Evolutionary conservation across 2,329 filamentous ascomycete species (phyloP), one percentile per base, ranked within the genome.

Genomic region (Ophiostoma populinum): DNA sequence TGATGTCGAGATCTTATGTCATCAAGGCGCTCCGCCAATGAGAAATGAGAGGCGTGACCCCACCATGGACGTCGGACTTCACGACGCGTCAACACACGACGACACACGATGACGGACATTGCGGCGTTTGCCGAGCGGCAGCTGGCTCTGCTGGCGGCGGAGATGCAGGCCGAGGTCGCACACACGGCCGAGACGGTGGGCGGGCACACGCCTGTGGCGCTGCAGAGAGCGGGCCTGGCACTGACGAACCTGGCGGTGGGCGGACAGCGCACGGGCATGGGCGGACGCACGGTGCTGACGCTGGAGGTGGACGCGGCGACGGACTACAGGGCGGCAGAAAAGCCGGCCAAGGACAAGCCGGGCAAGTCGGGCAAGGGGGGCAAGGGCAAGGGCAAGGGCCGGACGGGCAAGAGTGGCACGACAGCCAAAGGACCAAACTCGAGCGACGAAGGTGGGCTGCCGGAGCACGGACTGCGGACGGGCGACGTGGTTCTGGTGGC

Each of bases 201-300:
- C 29, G 67, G 67, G 30, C 70, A 79, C 52, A 72, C 75, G 32
- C 81, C 82, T 5, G 59, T 67, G 0, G 63, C 70, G 1, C 70
- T 92, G 10, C 70, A 81, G 49, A 73, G 78, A 39, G 79, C 79
- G 6, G 82, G 82, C n/a, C 65, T 83, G 26, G 82, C 82, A 21
- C 63, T 90, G 46, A 71, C 74, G 12, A 87, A 86, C 54, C 70
- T 95, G 7, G 59, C 70, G 21, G 60, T 92, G 22, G 62, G 67
- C 9, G 76, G 79, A 13, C 80, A 80, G 50, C 76, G 86, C 20
- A 98, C 90, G 0, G 90, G 90, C 0, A 63, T 94, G 24, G 90
- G 86, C 12, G 90, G 90, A n/a, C 80, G 83, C 43, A 83, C 81
- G 0, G 78, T 98, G 2, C 60, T 94, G 4, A 86, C 94, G 53